Base-by-base conservation (phyloP, 257 asterid genomes). In the Nemophila menziesii region DNA sequence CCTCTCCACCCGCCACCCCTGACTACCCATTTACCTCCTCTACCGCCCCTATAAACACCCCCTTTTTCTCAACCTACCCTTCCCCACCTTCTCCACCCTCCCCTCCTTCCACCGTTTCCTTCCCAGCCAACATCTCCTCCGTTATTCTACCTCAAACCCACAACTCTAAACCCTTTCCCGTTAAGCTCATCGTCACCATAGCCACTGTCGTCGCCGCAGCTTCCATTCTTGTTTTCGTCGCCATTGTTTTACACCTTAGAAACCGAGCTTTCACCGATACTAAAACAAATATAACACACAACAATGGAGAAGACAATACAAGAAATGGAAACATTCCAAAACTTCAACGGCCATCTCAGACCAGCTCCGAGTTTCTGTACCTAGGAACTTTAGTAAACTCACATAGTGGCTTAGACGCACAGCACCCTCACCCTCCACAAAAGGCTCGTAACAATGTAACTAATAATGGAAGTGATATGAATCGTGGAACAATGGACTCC, bases 301-400 rank as follows among this genome's bases (percentile, higher is more conserved):
- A 39, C 11, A 40, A 42, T 5, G 48, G 36, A 43, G 44, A 62
- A 11, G 24, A 43, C 27, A 51, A 13, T 15, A 42, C 17, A 14
- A 13, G 34, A 8, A 42, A 11, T 6, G 11, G 46, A 12, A 29
- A 6, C 4, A 19, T 62, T 14, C 68, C 63, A 15, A 55, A 62
- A 54, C 63, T 62, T 16, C 43, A 39, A 40, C 20, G 54, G 23
- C 58, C 63, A 2, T 55, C 68, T n/a, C 63, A 62, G 21, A 44
- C 52, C 13, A 62, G 68, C 46, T 62, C 68, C 0, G 68, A 62
- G 54, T 62, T 55, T 24, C 43, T 62, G 22, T 62, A 62, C 17
- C 36, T 62, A 6, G 68, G 68, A 14, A 62, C 68, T 8, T 14
- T 62, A 20, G 63, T 56, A 0, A 55, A 22, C 24, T 55, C 68